Conservation (phyloP, 2,329 filamentous ascomycete species). For the Penicillium sp. region DNA sequence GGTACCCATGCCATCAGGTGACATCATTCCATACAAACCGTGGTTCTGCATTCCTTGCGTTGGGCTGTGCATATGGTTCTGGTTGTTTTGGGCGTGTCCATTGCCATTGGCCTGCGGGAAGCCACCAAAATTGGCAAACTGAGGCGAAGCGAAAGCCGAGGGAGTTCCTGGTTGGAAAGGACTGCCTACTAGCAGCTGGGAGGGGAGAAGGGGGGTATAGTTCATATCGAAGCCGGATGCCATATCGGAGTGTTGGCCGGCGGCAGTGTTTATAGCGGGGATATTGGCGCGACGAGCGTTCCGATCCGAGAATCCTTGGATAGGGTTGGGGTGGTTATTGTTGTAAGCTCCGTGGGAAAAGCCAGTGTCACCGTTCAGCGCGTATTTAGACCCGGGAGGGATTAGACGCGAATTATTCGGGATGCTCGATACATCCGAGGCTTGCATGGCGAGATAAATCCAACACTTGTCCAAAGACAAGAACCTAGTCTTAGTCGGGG, state of each 20-base stretch:
- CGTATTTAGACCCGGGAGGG: conserved; percentile 72
- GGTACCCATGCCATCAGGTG: conserved; percentile 77
- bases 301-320: conserved; percentile 80
- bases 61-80: conserved; percentile 68
- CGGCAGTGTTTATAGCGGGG: conserved; percentile 85
- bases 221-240: conserved; percentile 94
- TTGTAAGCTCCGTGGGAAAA: conserved; percentile 92
- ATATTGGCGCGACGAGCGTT: conserved; percentile 81
- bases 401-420: conserved; percentile 61
- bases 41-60: conserved; percentile 69
- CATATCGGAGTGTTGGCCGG: conserved; percentile 66
- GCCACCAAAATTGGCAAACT: conserved; percentile 80
- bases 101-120: conserved; percentile 65
- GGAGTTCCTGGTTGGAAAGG: conserved; percentile 96
- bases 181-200: conserved; percentile 89
- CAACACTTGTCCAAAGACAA: conserved; percentile 19
- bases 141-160: conserved; percentile 82
- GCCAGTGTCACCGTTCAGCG: conserved; percentile 68
- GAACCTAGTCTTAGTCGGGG: conserved; percentile 8
- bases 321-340: conserved; percentile 66
- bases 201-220: conserved; percentile 92
- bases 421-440: conserved; percentile 67
- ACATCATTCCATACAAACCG: conserved; percentile 79
- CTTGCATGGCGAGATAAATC: conserved; percentile 74
- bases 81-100: conserved; percentile 56